Conservation (phyloP, 1,284 basidiomycete genomes). For the Rhodofomes roseus region DNA sequence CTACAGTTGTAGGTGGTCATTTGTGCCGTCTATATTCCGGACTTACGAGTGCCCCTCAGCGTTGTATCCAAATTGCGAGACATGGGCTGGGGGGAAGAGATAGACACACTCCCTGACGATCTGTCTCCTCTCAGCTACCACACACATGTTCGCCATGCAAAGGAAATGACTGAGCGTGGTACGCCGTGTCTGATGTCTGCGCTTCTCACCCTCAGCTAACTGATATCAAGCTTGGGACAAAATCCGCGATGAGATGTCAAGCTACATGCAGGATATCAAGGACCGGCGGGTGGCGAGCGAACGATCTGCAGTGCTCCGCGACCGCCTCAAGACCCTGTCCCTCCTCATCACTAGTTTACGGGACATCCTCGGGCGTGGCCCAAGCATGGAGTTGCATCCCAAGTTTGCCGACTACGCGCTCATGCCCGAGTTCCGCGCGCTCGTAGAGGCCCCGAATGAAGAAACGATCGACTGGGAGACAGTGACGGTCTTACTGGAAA, state of each 20-base stretch:
- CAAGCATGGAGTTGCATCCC: background rate
- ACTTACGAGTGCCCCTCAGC: background rate
- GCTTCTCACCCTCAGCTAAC: background rate
- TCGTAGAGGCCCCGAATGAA: background rate
- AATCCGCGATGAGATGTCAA: background rate
- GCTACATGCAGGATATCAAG: background rate
- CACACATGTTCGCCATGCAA: background rate
- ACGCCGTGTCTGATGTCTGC: background rate
- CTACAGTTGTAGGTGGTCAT: background rate
- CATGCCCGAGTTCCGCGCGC: constrained; percentile 4
- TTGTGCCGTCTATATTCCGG: background rate
- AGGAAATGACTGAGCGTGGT: constrained; percentile 1
- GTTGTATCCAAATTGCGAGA: background rate
- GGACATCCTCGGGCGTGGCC: background rate
- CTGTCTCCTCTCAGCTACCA: background rate
- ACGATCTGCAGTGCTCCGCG: background rate
- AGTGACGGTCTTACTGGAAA: background rate
- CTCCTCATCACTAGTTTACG: background rate
- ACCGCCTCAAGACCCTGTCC: background rate
- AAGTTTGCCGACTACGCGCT: constrained; percentile 4
- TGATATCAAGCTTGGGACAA: background rate
- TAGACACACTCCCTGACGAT: background rate
- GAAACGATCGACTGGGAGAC: background rate
- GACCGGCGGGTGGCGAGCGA: background rate
- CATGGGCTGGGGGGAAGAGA: constrained; percentile 2